Evolutionary conservation across 2,329 filamentous ascomycete species (phyloP), one percentile per base, ranked within the genome.

Genomic region (Botrytis byssoidea): DNA sequence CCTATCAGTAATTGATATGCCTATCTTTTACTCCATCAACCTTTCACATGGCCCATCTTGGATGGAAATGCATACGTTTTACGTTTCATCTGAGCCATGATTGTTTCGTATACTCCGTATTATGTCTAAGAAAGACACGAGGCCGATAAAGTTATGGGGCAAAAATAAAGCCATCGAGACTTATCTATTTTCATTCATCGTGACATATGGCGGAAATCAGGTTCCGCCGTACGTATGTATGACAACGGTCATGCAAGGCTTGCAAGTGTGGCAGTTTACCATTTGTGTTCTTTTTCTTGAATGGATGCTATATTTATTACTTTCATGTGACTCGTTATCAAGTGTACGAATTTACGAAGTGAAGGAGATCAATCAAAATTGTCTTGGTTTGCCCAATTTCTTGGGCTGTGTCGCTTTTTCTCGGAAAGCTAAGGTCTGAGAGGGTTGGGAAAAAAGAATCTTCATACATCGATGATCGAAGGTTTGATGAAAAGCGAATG

Each of bases 201-300:
- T 32, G n/a, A 37, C 12, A 64, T 51, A 48, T 55, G n/a, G 35
- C 35, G 42, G 37, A 64, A 64, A 71, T 22, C 69, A 71, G 69
- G 3, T 67, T 35, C 37, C 14, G 51, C 40, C 25, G 60, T 29
- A 48, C 35, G n/a, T 35, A 18, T n/a, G 70, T 35, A 60, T 68
- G 40, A 72, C 40, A 72, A 60, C 51, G 60, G 71, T 32, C 51
- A 72, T 68, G 71, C 63, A 63, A 63, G n/a, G 51, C 32, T n/a
- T 63, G 25, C 60, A 68, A 72, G 71, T 72, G 71, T 68, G 70
- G 70, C 70, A 72, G 46, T 57, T 42, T 66, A 46, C 70, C 70
- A 72, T 72, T 72, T 57, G 70, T 55, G 70, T 51, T 71, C 8
- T 22, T 22, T 22, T 57, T 4, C n/a, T 55, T 55, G 48, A 32